phyloP scores from a whole-genome alignment of 1,284 basidiomycete genomes.

The Marasmius sp. region DNA sequence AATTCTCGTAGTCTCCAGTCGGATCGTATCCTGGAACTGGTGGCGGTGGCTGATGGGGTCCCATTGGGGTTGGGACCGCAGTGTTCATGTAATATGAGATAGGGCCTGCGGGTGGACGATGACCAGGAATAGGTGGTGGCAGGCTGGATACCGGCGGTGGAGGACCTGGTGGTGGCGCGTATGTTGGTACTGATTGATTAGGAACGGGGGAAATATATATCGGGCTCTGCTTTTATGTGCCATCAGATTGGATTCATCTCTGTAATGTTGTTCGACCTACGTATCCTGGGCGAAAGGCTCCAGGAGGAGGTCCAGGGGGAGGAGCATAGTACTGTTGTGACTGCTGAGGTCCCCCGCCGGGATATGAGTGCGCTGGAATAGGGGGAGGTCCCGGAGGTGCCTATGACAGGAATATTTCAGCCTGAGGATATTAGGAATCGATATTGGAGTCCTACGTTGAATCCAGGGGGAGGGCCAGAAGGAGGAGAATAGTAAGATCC shows the following conservation, averaged over 20 bases:
- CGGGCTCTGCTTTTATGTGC: neutral
- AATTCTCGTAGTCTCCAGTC: constrained; percentile 23
- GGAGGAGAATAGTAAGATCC: constrained; percentile 11
- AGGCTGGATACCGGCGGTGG: neutral
- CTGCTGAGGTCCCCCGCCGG: constrained; percentile 4
- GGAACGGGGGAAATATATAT: constrained; percentile 6
- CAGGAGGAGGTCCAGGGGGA: constrained; percentile 14
- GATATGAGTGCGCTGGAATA: neutral
- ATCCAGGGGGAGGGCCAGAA: constrained; percentile 14
- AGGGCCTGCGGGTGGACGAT: neutral
- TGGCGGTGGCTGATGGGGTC: neutral
- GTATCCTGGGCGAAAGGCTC: constrained; percentile 7
- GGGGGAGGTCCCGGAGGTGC: neutral
- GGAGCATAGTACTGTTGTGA: constrained; percentile 12
- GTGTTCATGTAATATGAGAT: constrained; percentile 6
- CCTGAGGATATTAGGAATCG: neutral
- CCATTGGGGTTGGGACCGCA: constrained; percentile 7
- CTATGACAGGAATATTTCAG: neutral
- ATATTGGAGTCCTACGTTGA: neutral
- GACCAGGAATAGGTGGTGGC: neutral
- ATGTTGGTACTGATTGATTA: neutral
- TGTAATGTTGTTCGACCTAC: constrained; percentile 10
- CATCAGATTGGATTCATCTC: neutral
- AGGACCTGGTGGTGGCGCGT: neutral
- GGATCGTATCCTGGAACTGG: constrained; percentile 33